Conservation (phyloP, 2,329 filamentous ascomycete genomes). For the Ilyonectria robusta region DNA sequence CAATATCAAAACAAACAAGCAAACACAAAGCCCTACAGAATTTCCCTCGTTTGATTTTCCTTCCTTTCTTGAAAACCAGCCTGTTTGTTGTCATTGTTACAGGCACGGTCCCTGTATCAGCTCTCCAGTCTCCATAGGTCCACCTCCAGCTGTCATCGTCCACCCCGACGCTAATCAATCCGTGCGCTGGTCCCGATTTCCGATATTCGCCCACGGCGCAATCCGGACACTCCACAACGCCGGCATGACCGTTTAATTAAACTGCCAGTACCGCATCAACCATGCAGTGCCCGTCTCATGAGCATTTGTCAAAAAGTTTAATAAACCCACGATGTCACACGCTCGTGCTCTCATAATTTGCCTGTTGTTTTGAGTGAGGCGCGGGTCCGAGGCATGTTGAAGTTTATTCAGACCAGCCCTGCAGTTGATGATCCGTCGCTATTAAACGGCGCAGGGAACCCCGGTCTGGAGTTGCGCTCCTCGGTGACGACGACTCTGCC, state of each 20-base stretch:
- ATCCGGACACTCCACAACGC: neutral
- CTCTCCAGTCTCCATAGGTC: too few relatives aligned
- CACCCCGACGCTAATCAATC: neutral
- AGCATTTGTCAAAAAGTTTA: neutral
- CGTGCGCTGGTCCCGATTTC: neutral
- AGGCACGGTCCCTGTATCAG: neutral
- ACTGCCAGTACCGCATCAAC: neutral
- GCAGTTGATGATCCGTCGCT: neutral
- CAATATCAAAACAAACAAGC: neutral
- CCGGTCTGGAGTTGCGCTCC: neutral
- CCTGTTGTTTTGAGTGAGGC: neutral
- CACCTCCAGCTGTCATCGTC: neutral
- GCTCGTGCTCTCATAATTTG: too few relatives aligned
- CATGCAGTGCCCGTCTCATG: neutral
- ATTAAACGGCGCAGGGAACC: slow-evolving; percentile 1
- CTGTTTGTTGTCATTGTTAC: neutral
- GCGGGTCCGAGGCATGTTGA: neutral
- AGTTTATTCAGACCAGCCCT: neutral
- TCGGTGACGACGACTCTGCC: slow-evolving; percentile 3
- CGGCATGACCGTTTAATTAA: neutral
- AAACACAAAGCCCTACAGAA: neutral
- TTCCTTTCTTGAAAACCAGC: neutral
- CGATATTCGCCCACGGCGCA: too few relatives aligned
- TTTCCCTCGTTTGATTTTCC: neutral
- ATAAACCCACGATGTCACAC: neutral